These are phyloP conservation scores for Diplodia mutila DNA, from an alignment of 2,329 filamentous ascomycete genomes.

Conservation along the genomic window DNA sequence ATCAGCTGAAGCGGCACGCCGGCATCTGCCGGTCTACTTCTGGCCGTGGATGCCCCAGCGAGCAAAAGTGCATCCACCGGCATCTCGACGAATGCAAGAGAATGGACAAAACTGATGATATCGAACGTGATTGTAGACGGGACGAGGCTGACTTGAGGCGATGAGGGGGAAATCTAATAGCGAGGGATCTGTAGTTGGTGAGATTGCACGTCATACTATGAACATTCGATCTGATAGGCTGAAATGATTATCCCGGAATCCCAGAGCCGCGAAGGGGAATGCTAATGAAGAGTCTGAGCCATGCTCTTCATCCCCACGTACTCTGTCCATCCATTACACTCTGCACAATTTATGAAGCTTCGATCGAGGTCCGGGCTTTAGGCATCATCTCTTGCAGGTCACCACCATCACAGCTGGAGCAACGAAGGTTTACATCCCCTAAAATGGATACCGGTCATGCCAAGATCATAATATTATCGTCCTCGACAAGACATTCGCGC, in stretches of 20 bases:
- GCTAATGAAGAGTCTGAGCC: neutral
- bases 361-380: neutral
- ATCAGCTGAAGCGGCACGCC: neutral
- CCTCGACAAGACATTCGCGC: slow-evolving; percentile 19
- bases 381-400: neutral
- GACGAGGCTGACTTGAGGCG: neutral
- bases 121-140: neutral
- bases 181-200: too few species aligned
- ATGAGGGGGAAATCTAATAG: neutral
- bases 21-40: neutral
- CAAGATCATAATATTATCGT: slow-evolving; percentile 23
- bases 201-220: too few species aligned
- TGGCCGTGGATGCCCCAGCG: neutral
- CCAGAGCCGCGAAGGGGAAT: too few species aligned
- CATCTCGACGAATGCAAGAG: neutral
- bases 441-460: neutral
- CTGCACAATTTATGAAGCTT: neutral
- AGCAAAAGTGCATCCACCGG: neutral
- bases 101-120: neutral
- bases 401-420: neutral
- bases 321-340: too few species aligned
- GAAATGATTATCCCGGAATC: too few species aligned
- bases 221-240: neutral
- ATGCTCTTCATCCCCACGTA: neutral
- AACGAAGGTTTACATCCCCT: neutral